Conservation (phyloP, 371 early-diverging fungal species). For the Mortierella sp. region DNA sequence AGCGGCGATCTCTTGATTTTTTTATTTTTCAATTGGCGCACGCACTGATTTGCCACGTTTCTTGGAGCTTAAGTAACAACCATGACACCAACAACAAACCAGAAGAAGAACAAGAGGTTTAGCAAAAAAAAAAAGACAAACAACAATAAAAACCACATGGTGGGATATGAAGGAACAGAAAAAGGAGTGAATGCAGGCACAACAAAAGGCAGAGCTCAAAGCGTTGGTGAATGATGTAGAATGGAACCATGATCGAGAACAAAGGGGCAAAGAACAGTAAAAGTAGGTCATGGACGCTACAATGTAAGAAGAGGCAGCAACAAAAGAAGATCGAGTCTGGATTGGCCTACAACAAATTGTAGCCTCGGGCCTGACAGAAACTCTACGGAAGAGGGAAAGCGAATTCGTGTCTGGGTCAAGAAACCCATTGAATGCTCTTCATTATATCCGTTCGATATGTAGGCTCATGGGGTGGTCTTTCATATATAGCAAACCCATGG, state of each 20-base stretch:
- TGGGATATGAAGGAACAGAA: conserved; percentile 6
- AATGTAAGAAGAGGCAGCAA: too few species aligned
- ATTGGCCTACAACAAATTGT: too few species aligned
- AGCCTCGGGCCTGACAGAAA: neutral
- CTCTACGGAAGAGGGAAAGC: neutral
- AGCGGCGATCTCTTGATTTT: conserved; percentile 1
- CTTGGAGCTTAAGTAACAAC: neutral
- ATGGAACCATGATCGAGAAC: conserved; percentile 13
- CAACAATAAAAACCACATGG: conserved; percentile 15
- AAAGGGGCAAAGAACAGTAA: conserved; percentile 23
- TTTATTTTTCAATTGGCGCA: neutral
- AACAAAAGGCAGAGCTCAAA: conserved; percentile 14
- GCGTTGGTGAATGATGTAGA: conserved; percentile 12
- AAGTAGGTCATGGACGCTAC: neutral
- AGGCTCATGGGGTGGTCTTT: conserved; percentile 24
- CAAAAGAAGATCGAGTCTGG: neutral
- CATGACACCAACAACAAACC: neutral
- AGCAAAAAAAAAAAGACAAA: conserved; percentile 1
- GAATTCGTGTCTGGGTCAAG: neutral
- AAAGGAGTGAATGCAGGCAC: conserved; percentile 26
- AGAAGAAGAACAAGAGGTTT: neutral
- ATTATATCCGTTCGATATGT: neutral
- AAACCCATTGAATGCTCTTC: neutral
- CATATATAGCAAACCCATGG: conserved; percentile 18
- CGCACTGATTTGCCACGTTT: conserved; percentile 23